Base-by-base conservation (phyloP, 805 yeast species). In the Clavispora vitiphila region DNA sequence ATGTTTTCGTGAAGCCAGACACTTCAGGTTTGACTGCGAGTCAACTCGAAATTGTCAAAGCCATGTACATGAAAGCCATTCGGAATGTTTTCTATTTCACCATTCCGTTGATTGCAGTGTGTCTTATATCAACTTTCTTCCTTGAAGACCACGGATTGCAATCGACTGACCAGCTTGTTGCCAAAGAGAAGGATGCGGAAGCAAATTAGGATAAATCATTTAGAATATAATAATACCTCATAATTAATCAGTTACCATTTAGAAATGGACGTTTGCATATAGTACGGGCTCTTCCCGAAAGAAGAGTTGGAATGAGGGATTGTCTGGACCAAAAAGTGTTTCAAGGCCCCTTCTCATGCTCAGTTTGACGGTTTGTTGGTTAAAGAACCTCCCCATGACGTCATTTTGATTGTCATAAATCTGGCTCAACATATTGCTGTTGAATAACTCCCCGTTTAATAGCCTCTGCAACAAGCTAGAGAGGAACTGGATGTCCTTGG, bases 111-210 rank as follows among this genome's bases (percentile, higher is more conserved):
- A 49, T 66, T 19, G 69, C 55, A 1, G 26, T 59, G n/a, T 65
- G 71, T 39, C 56, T 64, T n/a, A 3, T 65, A 3, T 42, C 55
- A 24, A 51, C 64, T 8, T 54, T 67, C 14, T 54, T 67, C 30
- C 51, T 69, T n/a, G 60, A 53, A 35, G 76, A 71, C 45, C 53
- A 58, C 20, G 77, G 77, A 0, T 54, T 70, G 18, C 57, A 57
- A 25, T 58, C 66, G 32, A 53, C 62, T 26, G 71, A 64, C 42
- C 63, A 71, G 32, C 38, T 34, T 16, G 18, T 18, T 10, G 38
- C 24, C 10, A 29, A 19, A 8, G 25, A 36, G 22, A 20, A 26
- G 22, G 16, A 20, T 27, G 12, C 23, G 18, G 39, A 29, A 18
- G 8, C 24, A 20, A 36, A 34, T 5, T 34, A 24, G 32, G 10